Conservation (phyloP, 2,329 filamentous ascomycete genomes). For the Nannizzia gypsea region DNA sequence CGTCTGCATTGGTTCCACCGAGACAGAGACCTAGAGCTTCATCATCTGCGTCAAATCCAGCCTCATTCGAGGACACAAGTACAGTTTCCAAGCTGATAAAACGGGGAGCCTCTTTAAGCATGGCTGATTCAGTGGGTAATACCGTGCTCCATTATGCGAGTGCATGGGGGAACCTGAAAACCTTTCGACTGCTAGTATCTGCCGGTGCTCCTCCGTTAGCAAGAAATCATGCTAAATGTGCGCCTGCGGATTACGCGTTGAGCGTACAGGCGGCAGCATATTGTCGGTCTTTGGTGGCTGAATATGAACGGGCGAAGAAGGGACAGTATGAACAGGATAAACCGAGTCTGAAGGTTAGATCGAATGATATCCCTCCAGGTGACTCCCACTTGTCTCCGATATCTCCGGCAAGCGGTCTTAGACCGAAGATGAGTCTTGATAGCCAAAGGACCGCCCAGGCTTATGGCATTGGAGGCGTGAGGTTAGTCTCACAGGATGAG, state of each 20-base stretch:
- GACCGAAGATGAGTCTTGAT: neutral
- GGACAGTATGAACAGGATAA: slow-evolving; percentile 8
- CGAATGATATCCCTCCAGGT: slow-evolving; percentile 6
- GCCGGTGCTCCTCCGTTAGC: slow-evolving; percentile 65
- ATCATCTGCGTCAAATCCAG: slow-evolving; percentile 15
- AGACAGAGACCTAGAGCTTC: slow-evolving; percentile 12
- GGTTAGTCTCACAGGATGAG: slow-evolving; percentile 8
- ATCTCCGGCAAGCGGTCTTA: slow-evolving; percentile 7
- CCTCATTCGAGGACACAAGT: slow-evolving; percentile 19
- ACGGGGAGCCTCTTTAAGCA: slow-evolving; percentile 38
- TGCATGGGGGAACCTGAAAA: slow-evolving; percentile 66
- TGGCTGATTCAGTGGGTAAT: slow-evolving; percentile 62
- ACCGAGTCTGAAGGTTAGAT: slow-evolving; percentile 7
- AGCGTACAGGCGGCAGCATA: slow-evolving; percentile 78
- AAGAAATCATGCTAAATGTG: slow-evolving; percentile 68
- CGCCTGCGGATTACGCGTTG: slow-evolving; percentile 67
- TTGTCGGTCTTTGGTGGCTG: slow-evolving; percentile 61
- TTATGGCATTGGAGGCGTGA: slow-evolving; percentile 5
- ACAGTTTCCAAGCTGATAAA: slow-evolving; percentile 21
- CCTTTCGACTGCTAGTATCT: slow-evolving; percentile 62
- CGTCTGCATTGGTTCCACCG: slow-evolving; percentile 17
- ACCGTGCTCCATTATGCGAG: slow-evolving; percentile 79
- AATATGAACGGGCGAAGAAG: slow-evolving; percentile 27
- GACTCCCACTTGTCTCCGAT: slow-evolving; percentile 7
- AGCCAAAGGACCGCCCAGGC: slow-evolving; percentile 6